A percentile compares a stretch with the other conserved stretches of the same genome.
phyloP scores from a whole-genome alignment of 1,284 basidiomycete genomes.

The Ganoderma resinaceum region DNA sequence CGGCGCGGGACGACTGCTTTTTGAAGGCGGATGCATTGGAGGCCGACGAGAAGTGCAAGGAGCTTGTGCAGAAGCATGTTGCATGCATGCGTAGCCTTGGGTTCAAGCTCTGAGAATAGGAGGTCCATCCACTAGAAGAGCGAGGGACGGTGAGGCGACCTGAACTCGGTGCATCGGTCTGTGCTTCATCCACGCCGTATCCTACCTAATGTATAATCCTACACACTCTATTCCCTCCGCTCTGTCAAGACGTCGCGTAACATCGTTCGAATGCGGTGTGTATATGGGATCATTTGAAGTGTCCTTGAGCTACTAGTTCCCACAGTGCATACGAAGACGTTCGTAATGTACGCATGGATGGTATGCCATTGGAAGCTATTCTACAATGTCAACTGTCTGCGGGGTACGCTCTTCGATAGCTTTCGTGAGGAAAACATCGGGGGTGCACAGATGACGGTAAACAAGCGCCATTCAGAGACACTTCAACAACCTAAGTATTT shows the following conservation, averaged over 20 bases:
- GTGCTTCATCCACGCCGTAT: slow-evolving; percentile 2
- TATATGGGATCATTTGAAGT: background rate
- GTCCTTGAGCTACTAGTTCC: background rate
- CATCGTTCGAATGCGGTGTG: background rate
- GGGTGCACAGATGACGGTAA: too few species aligned
- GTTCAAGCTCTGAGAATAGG: slow-evolving; percentile 70
- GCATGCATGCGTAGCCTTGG: slow-evolving; percentile 91
- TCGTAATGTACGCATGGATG: background rate
- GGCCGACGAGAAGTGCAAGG: slow-evolving; percentile 81
- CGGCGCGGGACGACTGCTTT: slow-evolving; percentile 93
- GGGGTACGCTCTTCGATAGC: background rate
- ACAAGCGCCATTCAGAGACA: too few species aligned
- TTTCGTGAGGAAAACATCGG: background rate
- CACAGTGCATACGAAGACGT: background rate
- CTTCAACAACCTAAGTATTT: too few species aligned
- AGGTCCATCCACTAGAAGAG: background rate
- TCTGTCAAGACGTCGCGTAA: background rate
- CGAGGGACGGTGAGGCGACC: background rate
- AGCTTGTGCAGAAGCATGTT: slow-evolving; percentile 81
- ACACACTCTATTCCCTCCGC: background rate
- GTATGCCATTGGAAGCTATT: too few species aligned
- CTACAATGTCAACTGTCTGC: background rate
- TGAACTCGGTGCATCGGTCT: background rate
- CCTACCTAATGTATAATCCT: slow-evolving; percentile 1
- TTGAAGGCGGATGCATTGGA: slow-evolving; percentile 75